These are phyloP conservation scores for Mycena latifolia DNA, from an alignment of 768 basidiomycete species.

Conservation along the genomic window DNA sequence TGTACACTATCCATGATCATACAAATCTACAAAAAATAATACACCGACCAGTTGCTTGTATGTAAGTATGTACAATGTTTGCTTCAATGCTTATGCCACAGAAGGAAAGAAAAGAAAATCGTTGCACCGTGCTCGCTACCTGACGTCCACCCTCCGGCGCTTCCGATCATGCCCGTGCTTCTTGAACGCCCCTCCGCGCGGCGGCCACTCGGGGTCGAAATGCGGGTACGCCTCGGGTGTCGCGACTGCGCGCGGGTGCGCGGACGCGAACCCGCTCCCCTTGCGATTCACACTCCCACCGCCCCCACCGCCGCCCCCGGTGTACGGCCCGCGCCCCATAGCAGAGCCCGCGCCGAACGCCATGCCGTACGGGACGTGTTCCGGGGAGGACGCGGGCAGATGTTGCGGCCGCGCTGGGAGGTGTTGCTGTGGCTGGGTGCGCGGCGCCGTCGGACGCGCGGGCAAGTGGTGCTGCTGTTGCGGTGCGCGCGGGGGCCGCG, in stretches of 20 bases:
- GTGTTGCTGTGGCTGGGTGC: not conserved
- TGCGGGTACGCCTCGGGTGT: slow-evolving; percentile 3
- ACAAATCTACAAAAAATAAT: slow-evolving; percentile 1
- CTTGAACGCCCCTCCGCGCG: slow-evolving; percentile 9
- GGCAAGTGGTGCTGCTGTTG: not conserved
- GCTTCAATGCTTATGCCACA: not conserved
- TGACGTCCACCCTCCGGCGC: slow-evolving; percentile 11
- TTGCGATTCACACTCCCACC: slow-evolving; percentile 22
- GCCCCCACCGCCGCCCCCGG: not conserved
- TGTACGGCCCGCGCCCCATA: slow-evolving; percentile 17
- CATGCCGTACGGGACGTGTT: slow-evolving; percentile 19
- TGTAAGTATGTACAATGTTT: not conserved
- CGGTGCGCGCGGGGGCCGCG: not conserved
- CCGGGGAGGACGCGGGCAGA: not conserved
- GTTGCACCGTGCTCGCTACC: no score
- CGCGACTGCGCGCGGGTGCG: no score
- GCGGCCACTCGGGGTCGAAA: slow-evolving; percentile 28
- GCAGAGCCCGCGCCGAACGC: slow-evolving; percentile 28
- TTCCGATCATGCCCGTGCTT: slow-evolving; percentile 8
- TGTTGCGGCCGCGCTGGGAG: not conserved
- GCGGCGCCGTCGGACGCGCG: not conserved
- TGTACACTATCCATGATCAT: no score
- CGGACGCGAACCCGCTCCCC: slow-evolving; percentile 25
- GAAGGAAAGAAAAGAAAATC: not conserved
- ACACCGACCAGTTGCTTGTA: not conserved